Percentiles rank a stretch among this genome's conserved stretches.
Evolutionary conservation across 306 rosid species (phyloP).

Genomic region (Carpinus viminea): DNA sequence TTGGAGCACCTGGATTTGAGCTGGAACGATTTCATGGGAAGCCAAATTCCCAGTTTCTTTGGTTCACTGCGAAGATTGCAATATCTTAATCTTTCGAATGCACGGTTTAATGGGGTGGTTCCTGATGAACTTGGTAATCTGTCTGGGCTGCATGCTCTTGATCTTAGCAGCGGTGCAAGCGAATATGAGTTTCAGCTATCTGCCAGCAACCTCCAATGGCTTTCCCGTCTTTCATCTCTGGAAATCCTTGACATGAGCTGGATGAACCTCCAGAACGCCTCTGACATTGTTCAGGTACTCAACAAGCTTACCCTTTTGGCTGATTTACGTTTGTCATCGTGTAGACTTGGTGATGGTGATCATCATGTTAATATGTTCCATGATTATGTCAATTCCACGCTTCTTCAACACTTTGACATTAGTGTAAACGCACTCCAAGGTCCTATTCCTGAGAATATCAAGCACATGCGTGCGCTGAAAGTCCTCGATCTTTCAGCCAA

Average conservation of each 20-base stretch:
- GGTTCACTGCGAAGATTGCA: conserved; percentile 6
- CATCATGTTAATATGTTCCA: neutral
- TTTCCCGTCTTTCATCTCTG: conserved; percentile 10
- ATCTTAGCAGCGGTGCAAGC: conserved; percentile 16
- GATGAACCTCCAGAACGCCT: neutral
- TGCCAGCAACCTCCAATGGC: conserved; percentile 4
- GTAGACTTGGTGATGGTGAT: conserved; percentile 14
- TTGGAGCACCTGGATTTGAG: conserved; percentile 16
- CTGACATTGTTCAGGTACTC: conserved; percentile 17
- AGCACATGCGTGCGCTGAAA: conserved; percentile 11
- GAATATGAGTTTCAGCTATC: conserved; percentile 12
- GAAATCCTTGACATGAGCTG: conserved; percentile 17
- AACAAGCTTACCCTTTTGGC: conserved; percentile 13
- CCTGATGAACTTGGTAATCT: conserved; percentile 14
- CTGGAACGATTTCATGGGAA: conserved; percentile 21
- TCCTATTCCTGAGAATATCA: conserved; percentile 15
- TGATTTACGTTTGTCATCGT: conserved; percentile 18
- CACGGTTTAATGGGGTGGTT: conserved; percentile 11
- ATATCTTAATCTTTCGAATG: conserved; percentile 15
- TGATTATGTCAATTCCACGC: conserved; percentile 17
- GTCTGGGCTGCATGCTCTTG: neutral
- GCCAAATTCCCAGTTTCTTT: conserved; percentile 1
- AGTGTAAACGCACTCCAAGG: conserved; percentile 9
- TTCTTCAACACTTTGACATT: conserved; percentile 19
- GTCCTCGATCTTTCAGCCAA: conserved; percentile 16